Conservation (phyloP, 257 asterid genomes). For the Rehmannia glutinosa region DNA sequence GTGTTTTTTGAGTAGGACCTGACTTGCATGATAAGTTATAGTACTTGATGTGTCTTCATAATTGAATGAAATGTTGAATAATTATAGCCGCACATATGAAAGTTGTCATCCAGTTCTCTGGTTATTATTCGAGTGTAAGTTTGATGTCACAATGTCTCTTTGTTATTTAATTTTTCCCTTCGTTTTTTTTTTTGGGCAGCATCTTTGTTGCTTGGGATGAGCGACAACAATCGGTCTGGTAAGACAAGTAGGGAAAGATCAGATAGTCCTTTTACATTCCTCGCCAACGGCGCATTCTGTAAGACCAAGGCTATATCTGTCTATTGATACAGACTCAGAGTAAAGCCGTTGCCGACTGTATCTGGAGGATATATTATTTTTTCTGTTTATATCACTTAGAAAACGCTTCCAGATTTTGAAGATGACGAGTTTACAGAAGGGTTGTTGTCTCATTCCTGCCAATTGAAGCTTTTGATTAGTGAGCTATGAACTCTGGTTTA, state of each 20-base stretch:
- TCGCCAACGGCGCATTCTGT: conserved; percentile 93
- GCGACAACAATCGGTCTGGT: conserved; percentile 42
- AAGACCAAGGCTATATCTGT: conserved; percentile 77
- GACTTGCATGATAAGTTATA: not conserved
- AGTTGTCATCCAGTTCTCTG: not conserved
- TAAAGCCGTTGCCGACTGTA: conserved; percentile 19
- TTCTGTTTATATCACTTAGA: too few relatives aligned
- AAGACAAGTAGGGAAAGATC: conserved; percentile 75
- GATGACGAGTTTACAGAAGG: not conserved
- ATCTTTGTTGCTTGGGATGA: conserved; percentile 66
- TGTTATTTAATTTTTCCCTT: not conserved
- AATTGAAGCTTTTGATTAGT: conserved; percentile 28
- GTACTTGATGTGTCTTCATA: too few relatives aligned
- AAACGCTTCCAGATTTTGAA: too few relatives aligned
- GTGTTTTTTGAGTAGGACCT: not conserved
- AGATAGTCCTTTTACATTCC: conserved; percentile 84
- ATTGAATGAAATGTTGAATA: too few relatives aligned
- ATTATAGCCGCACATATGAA: too few relatives aligned
- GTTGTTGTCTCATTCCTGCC: too few relatives aligned
- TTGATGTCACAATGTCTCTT: not conserved
- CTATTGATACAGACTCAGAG: conserved; percentile 91
- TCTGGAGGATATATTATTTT: not conserved
- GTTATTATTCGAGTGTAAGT: not conserved
- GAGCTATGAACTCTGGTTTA: conserved; percentile 11
- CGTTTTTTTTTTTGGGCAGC: conserved; percentile 41